Evolutionary conservation across 495 filamentous ascomycete genomes (phyloP).

Genomic region (Penicillium alfredii): DNA sequence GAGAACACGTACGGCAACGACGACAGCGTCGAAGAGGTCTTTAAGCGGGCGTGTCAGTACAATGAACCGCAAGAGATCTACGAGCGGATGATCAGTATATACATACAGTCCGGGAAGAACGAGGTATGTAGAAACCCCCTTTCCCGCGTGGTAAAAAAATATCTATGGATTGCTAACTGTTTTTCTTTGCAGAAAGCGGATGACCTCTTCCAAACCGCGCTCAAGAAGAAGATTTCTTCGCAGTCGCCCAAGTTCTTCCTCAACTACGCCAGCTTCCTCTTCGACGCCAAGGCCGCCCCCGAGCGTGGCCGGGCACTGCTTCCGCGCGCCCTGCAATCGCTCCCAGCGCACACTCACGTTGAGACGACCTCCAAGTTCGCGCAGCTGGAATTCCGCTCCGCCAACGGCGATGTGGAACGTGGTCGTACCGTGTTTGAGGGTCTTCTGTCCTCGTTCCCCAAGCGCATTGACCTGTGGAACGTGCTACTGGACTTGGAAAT

Average conservation of each 20-base stretch:
- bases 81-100: constrained; percentile 85
- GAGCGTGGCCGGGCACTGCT: constrained; percentile 73
- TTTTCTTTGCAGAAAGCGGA: constrained; percentile 66
- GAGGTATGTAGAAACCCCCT: constrained; percentile 36
- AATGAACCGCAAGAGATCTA: constrained; percentile 89
- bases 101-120: constrained; percentile 82
- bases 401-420: constrained; percentile 79
- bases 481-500: constrained; percentile 83
- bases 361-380: constrained; percentile 80
- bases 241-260: constrained; percentile 73
- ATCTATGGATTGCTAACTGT: constrained; percentile 30
- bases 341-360: constrained; percentile 65
- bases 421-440: constrained; percentile 93
- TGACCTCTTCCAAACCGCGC: constrained; percentile 73
- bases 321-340: constrained; percentile 78
- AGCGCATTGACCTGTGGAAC: constrained; percentile 89
- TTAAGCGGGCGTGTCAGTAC: constrained; percentile 89
- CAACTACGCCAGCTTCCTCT: constrained; percentile 92
- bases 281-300: constrained; percentile 59
- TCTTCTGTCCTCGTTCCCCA: constrained; percentile 75
- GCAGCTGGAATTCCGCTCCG: constrained; percentile 80
- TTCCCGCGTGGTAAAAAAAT: background rate
- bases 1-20: constrained; percentile 87
- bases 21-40: constrained; percentile 77
- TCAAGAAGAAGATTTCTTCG: constrained; percentile 77